phyloP scores from a whole-genome alignment of 768 basidiomycete species.

The Kwoniella dendrophila region DNA sequence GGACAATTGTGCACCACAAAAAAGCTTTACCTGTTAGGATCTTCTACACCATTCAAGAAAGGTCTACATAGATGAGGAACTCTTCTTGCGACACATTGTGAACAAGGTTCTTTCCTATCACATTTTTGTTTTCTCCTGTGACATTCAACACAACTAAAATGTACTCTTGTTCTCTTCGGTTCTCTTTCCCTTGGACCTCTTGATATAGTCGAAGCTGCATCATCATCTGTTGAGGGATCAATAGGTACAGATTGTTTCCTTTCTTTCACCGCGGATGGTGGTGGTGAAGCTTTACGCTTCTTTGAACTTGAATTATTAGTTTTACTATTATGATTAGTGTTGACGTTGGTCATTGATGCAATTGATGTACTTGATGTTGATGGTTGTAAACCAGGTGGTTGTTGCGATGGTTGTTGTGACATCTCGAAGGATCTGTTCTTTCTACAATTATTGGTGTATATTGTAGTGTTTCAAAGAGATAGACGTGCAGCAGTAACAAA shows the following conservation, averaged over 20 bases:
- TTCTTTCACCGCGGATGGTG: slow-evolving; percentile 21
- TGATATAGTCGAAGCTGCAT: slow-evolving; percentile 29
- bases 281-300: slow-evolving; percentile 35
- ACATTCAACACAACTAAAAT: slow-evolving; percentile 53
- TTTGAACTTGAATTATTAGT: slow-evolving; percentile 18
- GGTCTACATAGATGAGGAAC: slow-evolving; percentile 57
- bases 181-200: slow-evolving; percentile 17
- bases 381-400: slow-evolving; percentile 3
- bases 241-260: slow-evolving; percentile 25
- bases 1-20: not conserved
- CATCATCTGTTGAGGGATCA: slow-evolving; percentile 43
- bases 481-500: no score
- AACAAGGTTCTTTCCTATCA: slow-evolving; percentile 52
- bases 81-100: slow-evolving; percentile 55
- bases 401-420: slow-evolving; percentile 5
- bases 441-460: no score
- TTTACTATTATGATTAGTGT: not conserved
- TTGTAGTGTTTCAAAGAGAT: no score
- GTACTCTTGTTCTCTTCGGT: slow-evolving; percentile 50
- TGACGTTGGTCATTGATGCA: not conserved
- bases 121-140: slow-evolving; percentile 55
- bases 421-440: not conserved
- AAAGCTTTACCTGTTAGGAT: slow-evolving; percentile 40
- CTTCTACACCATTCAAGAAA: slow-evolving; percentile 56
- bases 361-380: not conserved